Evolutionary conservation across 441 rosid genomes (phyloP), one percentile per base, ranked within the genome.

Genomic region (Flueggea neowawraea): DNA sequence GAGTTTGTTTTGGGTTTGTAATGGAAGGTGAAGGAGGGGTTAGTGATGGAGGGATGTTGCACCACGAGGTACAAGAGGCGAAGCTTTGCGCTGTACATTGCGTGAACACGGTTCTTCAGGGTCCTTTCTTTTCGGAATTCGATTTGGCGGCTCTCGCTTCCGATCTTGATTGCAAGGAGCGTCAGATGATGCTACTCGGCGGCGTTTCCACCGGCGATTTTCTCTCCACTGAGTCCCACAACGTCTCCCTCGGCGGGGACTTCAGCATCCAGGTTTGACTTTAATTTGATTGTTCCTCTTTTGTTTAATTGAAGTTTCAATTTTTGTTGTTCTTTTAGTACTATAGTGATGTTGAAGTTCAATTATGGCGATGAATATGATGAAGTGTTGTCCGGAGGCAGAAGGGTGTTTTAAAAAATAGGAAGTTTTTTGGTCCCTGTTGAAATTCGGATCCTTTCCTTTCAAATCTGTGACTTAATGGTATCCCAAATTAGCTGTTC

Each of bases 21-120:
- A 36, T 36, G 28, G 31, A 48, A 54, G 53, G 41, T 22, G 28
- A 22, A 43, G 15, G 60, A 58, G 17, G 54, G 15, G n/a, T 7
- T 1, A 58, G n/a, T n/a, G n/a, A n/a, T n/a, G n/a, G 95, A 32
- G 98, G 97, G 64, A 89, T 94, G 82, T 68, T 94, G 84, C 91
- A 94, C 82, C 96, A 91, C 71, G 96, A 94, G 88, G 97, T 94
- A 12, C 99, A 94, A 69, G 97, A 94, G 82, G 78, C 95, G 11
- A 89, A 89, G 83, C 88, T 94, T 10, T 91, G 99, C 82, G 99
- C 96, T 33, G 97, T 94, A n/a, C 99, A 94, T 86, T 94, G 97
- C 78, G 96, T 91, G 58, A 94, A 94, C 85, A 87, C 96, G 47
- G 94, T 84, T 55, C 76, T 94, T 67, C 99, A 91, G 59, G 99